These are phyloP conservation scores for Phialophora macrospora DNA, from an alignment of 2,329 filamentous ascomycete species.

Conservation along the genomic window DNA sequence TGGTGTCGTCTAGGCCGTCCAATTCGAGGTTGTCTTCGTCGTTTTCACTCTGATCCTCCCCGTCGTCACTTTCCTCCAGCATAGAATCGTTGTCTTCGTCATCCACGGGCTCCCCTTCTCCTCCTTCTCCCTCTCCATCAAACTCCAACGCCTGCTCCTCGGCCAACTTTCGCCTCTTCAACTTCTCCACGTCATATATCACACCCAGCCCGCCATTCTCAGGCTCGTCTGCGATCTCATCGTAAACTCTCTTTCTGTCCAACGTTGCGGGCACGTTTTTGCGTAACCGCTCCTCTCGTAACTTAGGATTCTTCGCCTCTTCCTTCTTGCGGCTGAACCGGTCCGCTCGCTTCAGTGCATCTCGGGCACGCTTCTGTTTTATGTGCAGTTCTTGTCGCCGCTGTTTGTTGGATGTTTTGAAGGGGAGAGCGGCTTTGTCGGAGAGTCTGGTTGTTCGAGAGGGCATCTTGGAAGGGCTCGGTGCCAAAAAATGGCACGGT, in stretches of 20 bases:
- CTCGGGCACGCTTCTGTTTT: constrained; percentile 76
- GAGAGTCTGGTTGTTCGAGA: constrained; percentile 40
- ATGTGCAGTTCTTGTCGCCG: constrained; percentile 78
- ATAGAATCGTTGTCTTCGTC: constrained; percentile 44
- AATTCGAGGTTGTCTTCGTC: constrained; percentile 34
- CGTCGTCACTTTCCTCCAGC: constrained; percentile 58
- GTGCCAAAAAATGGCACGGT: background rate
- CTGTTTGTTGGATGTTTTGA: constrained; percentile 73
- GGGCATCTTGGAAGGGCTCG: constrained; percentile 49
- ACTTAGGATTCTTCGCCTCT: constrained; percentile 79
- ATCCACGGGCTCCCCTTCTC: constrained; percentile 47
- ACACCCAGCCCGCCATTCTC: constrained; percentile 52
- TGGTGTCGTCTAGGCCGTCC: constrained; percentile 24
- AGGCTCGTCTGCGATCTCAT: constrained; percentile 67
- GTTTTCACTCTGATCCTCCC: constrained; percentile 51
- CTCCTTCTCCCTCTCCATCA: background rate
- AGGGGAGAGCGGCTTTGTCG: constrained; percentile 51
- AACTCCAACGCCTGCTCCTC: constrained; percentile 48
- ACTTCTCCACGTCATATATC: constrained; percentile 55
- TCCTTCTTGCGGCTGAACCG: constrained; percentile 80
- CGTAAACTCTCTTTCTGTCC: constrained; percentile 89
- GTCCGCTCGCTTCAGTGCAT: constrained; percentile 74
- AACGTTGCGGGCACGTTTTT: constrained; percentile 80
- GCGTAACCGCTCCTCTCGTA: constrained; percentile 73
- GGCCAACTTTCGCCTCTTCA: constrained; percentile 55